A percentile compares a stretch with the other conserved stretches of the same genome.
phyloP scores from a whole-genome alignment of 2,329 filamentous ascomycete genomes.

The Coniosporium tulheliwenetii region DNA sequence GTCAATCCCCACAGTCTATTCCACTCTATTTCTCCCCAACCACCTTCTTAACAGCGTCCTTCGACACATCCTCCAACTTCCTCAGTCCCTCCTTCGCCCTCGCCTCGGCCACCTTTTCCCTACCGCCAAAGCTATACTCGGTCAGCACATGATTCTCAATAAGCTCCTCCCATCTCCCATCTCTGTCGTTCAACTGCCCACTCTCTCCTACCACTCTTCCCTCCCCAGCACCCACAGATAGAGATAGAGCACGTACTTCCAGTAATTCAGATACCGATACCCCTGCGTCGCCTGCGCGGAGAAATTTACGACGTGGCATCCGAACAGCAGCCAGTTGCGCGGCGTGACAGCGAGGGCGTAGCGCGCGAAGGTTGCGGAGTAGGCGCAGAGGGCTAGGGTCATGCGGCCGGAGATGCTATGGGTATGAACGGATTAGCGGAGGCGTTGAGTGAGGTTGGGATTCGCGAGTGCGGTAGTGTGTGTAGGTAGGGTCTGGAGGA shows the following conservation, averaged over 20 bases:
- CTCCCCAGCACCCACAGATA: neutral
- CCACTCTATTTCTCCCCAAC: constrained; percentile 7
- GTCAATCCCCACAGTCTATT: too few relatives aligned
- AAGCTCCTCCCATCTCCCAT: neutral
- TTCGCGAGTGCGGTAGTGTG: too few relatives aligned
- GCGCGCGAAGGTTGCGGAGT: constrained; percentile 51
- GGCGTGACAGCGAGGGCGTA: constrained; percentile 48
- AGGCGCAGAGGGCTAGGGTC: constrained; percentile 44
- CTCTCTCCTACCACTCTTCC: neutral
- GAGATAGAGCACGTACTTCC: constrained; percentile 22
- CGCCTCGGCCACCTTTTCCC: constrained; percentile 20
- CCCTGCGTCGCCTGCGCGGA: constrained; percentile 43
- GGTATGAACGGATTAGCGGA: too few relatives aligned
- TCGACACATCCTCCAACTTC: constrained; percentile 10
- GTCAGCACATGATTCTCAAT: constrained; percentile 1
- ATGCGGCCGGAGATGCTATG: constrained; percentile 48
- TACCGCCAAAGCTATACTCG: constrained; percentile 22
- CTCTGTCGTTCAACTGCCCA: neutral
- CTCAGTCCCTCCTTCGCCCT: constrained; percentile 21
- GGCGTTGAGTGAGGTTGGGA: too few relatives aligned
- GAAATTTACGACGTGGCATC: constrained; percentile 52
- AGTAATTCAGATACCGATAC: constrained; percentile 47
- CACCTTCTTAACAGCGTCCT: constrained; percentile 13
- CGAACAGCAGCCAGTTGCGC: constrained; percentile 52
- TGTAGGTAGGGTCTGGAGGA: too few relatives aligned